Evolutionary conservation across 306 rosid genomes (phyloP).

Genomic region (Pueraria montana): DNA sequence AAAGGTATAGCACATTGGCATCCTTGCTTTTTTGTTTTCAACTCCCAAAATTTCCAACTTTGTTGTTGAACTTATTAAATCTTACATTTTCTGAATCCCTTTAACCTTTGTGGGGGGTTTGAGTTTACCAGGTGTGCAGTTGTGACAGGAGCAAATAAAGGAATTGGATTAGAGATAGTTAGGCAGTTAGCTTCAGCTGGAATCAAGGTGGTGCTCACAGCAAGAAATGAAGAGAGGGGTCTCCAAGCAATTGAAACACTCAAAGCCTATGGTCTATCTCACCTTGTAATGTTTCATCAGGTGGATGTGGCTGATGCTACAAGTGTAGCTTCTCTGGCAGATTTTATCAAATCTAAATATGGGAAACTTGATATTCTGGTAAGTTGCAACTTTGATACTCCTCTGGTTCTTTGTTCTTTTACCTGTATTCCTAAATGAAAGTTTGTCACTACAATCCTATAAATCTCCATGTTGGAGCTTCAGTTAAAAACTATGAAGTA

Average conservation of each 20-base stretch:
- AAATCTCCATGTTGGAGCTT: too few species aligned
- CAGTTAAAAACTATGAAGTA: neutral
- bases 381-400: neutral
- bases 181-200: slow-evolving; percentile 52
- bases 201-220: slow-evolving; percentile 52
- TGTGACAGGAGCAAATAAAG: slow-evolving; percentile 52
- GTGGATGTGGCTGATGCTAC: slow-evolving; percentile 53
- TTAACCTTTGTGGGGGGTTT: neutral
- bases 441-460: neutral
- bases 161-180: slow-evolving; percentile 50
- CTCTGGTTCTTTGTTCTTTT: neutral
- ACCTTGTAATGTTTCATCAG: slow-evolving; percentile 50
- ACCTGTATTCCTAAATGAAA: neutral
- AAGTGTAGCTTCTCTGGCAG: slow-evolving; percentile 52
- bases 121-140: slow-evolving; percentile 43
- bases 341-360: slow-evolving; percentile 46
- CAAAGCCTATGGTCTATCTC: slow-evolving; percentile 32
- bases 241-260: slow-evolving; percentile 46
- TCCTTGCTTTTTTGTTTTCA: neutral
- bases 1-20: slow-evolving; percentile 25
- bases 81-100: neutral
- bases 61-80: neutral
- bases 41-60: neutral
- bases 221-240: slow-evolving; percentile 58
- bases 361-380: slow-evolving; percentile 61